Percentiles rank a stretch among this genome's conserved stretches.
phyloP scores from a whole-genome alignment of 2,329 filamentous ascomycete genomes.

The Huntiella abstrusa region DNA sequence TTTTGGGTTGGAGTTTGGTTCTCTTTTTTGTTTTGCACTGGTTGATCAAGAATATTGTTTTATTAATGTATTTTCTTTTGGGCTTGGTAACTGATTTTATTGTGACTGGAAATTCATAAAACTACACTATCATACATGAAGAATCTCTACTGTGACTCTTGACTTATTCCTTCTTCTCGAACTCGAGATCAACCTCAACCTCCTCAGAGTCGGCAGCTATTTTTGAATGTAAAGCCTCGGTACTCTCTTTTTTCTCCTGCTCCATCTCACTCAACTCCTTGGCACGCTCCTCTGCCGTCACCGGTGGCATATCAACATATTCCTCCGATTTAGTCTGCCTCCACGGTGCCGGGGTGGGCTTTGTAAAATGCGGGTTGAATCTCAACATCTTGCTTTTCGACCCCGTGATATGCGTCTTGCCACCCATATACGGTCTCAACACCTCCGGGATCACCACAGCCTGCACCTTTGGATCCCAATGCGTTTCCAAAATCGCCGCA shows the following conservation, averaged over 20 bases:
- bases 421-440: conserved; percentile 70
- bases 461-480: conserved; percentile 55
- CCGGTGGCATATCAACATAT: no score
- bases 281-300: background rate
- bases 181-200: no score
- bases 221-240: no score
- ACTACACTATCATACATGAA: conserved; percentile 2
- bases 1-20: conserved; percentile 8
- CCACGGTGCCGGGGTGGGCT: no score
- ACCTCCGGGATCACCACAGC: conserved; percentile 61
- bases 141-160: background rate
- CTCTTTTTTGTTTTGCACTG: conserved; percentile 6
- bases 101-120: background rate
- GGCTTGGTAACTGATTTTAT: conserved; percentile 1
- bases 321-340: no score
- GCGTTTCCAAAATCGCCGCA: conserved; percentile 75
- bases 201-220: no score
- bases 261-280: background rate
- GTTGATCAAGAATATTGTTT: conserved; percentile 1
- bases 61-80: conserved; percentile 1
- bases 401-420: conserved; percentile 41
- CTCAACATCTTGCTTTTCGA: background rate
- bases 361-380: no score
- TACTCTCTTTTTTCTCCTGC: no score
- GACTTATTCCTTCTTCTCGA: no score